A percentile compares a stretch with the other conserved stretches of the same genome.
Conservation (phyloP, 1,284 basidiomycete species). For the Athelia sp. region DNA sequence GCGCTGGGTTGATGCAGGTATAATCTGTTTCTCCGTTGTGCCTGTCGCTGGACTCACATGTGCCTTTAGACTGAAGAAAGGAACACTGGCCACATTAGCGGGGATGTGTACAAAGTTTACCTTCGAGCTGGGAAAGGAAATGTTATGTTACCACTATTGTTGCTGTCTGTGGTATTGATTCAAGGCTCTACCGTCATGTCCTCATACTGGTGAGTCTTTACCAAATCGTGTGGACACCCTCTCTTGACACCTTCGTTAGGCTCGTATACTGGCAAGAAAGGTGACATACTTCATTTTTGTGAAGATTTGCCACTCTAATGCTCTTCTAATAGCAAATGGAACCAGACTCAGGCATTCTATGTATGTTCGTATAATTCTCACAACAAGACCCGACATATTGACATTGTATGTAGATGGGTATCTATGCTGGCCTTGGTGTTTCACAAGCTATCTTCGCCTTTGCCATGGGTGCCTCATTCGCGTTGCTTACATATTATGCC, state of each 20-base stretch:
- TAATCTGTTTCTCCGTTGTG: slow-evolving; percentile 20
- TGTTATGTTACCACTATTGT: slow-evolving; percentile 48
- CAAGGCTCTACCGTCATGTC: slow-evolving; percentile 61
- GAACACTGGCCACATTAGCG: slow-evolving; percentile 43
- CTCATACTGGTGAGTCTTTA: slow-evolving; percentile 53
- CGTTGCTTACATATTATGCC: slow-evolving; percentile 62
- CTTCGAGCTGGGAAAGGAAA: slow-evolving; percentile 49
- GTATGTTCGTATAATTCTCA: no score
- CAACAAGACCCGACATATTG: no score
- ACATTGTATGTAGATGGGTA: slow-evolving; percentile 47
- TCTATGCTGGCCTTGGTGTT: slow-evolving; percentile 56
- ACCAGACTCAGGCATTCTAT: slow-evolving; percentile 52
- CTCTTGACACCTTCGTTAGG: slow-evolving; percentile 27
- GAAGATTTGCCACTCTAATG: neutral
- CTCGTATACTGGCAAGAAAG: slow-evolving; percentile 69
- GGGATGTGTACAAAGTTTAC: slow-evolving; percentile 49
- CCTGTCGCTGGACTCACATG: neutral
- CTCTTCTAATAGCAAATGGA: slow-evolving; percentile 37
- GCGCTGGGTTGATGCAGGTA: slow-evolving; percentile 32
- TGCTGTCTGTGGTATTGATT: slow-evolving; percentile 45
- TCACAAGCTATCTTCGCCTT: slow-evolving; percentile 48
- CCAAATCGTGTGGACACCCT: neutral
- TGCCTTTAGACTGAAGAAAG: slow-evolving; percentile 34
- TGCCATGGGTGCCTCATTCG: slow-evolving; percentile 49
- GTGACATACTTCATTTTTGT: slow-evolving; percentile 17